A percentile compares a stretch with the other conserved stretches of the same genome.
phyloP scores from a whole-genome alignment of 371 early-diverging fungal genomes.

The Syncephalastrum contaminatum region DNA sequence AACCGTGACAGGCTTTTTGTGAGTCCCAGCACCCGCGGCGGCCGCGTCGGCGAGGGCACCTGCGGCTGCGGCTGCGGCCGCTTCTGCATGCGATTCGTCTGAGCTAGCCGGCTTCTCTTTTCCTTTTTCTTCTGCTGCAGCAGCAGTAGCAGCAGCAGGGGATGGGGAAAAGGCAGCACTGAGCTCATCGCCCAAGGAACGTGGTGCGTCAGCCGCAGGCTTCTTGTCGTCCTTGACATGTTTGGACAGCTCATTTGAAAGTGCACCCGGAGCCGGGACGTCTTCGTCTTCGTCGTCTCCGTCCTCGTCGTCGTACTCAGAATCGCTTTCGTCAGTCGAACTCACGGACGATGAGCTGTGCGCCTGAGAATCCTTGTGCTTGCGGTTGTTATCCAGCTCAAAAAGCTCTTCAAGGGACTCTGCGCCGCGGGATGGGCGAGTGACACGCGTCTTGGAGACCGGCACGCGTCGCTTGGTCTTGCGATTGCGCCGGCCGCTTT shows the following conservation, averaged over 20 bases:
- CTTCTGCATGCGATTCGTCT: slow-evolving; percentile 1
- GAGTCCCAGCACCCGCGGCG: slow-evolving; percentile 3
- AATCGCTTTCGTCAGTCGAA: slow-evolving; percentile 19
- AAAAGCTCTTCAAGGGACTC: slow-evolving; percentile 17
- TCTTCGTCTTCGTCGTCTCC: slow-evolving; percentile 25
- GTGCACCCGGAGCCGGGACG: background rate
- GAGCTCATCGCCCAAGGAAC: slow-evolving; percentile 34
- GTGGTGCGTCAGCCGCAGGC: slow-evolving; percentile 14
- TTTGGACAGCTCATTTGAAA: slow-evolving; percentile 25
- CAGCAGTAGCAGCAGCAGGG: slow-evolving; percentile 11
- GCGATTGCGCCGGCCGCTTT: slow-evolving; percentile 3
- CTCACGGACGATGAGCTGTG: slow-evolving; percentile 21
- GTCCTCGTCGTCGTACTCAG: slow-evolving; percentile 14
- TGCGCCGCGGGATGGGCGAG: slow-evolving; percentile 13
- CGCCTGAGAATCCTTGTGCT: slow-evolving; percentile 23
- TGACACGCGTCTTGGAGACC: slow-evolving; percentile 18
- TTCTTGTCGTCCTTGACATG: slow-evolving; percentile 13
- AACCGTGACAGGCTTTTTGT: slow-evolving; percentile 2
- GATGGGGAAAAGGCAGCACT: slow-evolving; percentile 10
- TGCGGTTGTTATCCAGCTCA: slow-evolving; percentile 16
- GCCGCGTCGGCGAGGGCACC: slow-evolving; percentile 5
- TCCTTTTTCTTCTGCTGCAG: background rate
- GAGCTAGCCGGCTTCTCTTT: too few relatives aligned
- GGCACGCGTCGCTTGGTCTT: slow-evolving; percentile 19
- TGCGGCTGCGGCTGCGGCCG: slow-evolving; percentile 12